Evolutionary conservation across 2,329 filamentous ascomycete species (phyloP), one percentile per base, ranked within the genome.

Genomic region (Fusarium goolgardi): DNA sequence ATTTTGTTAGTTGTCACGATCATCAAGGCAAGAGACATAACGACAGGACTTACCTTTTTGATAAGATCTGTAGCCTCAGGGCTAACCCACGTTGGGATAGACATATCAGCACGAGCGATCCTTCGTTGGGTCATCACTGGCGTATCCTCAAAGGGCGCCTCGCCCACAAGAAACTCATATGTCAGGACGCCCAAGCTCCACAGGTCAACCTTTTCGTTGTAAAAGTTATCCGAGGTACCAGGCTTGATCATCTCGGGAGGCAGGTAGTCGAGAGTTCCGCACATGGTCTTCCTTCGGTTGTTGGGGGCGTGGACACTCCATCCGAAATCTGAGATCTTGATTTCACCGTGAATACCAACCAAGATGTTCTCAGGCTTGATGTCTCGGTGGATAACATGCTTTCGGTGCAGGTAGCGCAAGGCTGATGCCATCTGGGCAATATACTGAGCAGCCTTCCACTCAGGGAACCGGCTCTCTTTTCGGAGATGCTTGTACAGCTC

Each of bases 291-390:
- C 65, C 96, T 87, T 72, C 96, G 85, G 81, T 95, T 96, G 80
- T 97, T 97, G 29, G 96, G 96, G 7, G 96, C 96, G 79, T 99
- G 96, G 6, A 98, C 96, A 77, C 92, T 96, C 96, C 96, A 99
- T 50, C 96, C 95, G 76, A 98, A 99, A 79, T 99, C 96, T 6
- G 93, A 96, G 75, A 99, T 94, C 81, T 99, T 99, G 82, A 99
- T 94, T 83, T 99, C 96, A 70, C 94, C 96, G 77, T 98, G 95
- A 63, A 98, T 94, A 16, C 95, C 95, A 31, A 98, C 91, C 23
- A 98, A 86, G 69, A 98, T 98, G 75, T 98, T 98, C 81, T 98
- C 94, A 4, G 94, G 94, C 83, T 98, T 98, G 82, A 98, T 98
- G 75, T 98, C 94, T 61, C 94, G 88, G 80, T 98, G 95, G 82